These are phyloP conservation scores for Arxiozyma slooffiae DNA, from an alignment of 1,139 yeast species.

Conservation along the genomic window DNA sequence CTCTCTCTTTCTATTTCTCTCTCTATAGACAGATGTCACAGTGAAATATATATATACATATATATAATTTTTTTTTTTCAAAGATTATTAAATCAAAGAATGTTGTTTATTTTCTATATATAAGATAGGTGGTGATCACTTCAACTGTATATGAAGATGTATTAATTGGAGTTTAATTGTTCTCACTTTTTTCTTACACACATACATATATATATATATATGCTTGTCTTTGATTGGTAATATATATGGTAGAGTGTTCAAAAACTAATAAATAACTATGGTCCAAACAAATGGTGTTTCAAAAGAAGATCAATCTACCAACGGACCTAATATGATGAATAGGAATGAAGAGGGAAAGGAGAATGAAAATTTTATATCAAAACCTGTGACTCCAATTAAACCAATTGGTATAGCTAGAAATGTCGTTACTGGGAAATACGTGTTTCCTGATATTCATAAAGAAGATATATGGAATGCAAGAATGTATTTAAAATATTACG, in stretches of 20 bases:
- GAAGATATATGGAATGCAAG: conserved; percentile 45
- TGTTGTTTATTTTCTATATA: too few relatives aligned
- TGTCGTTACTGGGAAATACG: conserved; percentile 26
- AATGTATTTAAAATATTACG: conserved; percentile 47
- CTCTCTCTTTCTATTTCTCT: neutral
- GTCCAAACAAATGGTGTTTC: neutral
- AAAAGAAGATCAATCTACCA: neutral
- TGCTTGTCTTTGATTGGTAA: neutral
- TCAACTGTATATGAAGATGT: too few relatives aligned
- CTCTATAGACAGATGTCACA: too few relatives aligned
- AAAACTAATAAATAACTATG: neutral
- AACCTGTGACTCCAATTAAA: conserved; percentile 14
- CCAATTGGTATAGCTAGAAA: conserved; percentile 22
- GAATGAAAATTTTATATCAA: conserved; percentile 4
- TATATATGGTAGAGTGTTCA: neutral
- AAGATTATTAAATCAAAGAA: neutral
- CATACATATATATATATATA: too few relatives aligned
- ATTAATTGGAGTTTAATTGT: too few relatives aligned
- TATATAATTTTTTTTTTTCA: too few relatives aligned
- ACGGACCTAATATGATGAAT: neutral
- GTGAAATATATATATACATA: too few relatives aligned
- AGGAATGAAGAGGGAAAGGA: neutral
- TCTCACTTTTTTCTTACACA: too few relatives aligned
- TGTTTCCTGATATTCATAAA: conserved; percentile 32
- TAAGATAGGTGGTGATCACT: too few relatives aligned